Evolutionary conservation across 441 rosid species (phyloP).

Genomic region (Pelargonium fulgidum): DNA sequence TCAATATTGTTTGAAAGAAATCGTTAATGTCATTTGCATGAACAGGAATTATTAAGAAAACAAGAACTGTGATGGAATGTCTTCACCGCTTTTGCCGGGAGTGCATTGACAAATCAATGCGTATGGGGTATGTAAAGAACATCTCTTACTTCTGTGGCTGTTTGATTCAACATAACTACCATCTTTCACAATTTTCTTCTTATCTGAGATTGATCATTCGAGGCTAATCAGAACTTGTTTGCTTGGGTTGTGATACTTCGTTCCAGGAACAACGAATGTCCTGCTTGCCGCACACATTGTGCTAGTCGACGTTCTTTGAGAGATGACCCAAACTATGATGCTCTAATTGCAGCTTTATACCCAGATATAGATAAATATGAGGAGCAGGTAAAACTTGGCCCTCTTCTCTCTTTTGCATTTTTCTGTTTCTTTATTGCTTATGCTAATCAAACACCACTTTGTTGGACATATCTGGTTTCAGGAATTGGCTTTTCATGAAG

Average conservation of each 20-base stretch:
- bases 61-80: conserved; percentile 94
- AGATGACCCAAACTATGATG: conserved; percentile 90
- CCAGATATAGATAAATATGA: conserved; percentile 76
- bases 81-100: conserved; percentile 94
- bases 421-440: conserved; percentile 12
- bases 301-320: conserved; percentile 95
- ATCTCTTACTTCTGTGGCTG: not conserved
- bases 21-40: conserved; percentile 14
- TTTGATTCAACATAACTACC: not conserved
- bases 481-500: conserved; percentile 63
- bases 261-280: conserved; percentile 94
- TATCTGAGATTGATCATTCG: not conserved
- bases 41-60: conserved; percentile 88
- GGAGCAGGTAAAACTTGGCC: conserved; percentile 53
- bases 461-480: conserved; percentile 24
- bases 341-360: conserved; percentile 74
- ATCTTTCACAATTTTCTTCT: not conserved
- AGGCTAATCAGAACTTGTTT: not conserved
- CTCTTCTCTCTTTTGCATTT: conserved; percentile 4
- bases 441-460: not conserved
- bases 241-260: conserved; percentile 24
- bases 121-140: conserved; percentile 65
- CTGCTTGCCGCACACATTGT: conserved; percentile 98
- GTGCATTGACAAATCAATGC: conserved; percentile 97
- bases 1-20: not conserved